Evolutionary conservation across 2,329 filamentous ascomycete genomes (phyloP), one percentile per base, ranked within the genome.

Genomic region (Arthrobotrys megalospora): DNA sequence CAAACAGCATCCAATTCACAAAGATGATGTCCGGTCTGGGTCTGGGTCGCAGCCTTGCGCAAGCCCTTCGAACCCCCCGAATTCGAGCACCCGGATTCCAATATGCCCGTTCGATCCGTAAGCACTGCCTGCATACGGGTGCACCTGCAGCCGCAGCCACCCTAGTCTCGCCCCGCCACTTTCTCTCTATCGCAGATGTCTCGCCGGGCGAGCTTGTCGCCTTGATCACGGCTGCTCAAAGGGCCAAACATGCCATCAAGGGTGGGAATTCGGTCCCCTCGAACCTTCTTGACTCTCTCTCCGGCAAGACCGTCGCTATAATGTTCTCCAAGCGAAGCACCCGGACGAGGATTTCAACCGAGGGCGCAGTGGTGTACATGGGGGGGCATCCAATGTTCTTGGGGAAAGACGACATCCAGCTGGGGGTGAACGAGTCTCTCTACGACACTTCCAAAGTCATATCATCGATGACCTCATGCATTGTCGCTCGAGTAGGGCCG

Each of bases 281-380:
- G 6, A 58, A 69, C n/a, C 85, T 89, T 58, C 89, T 91, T 2
- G 84, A 86, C 63, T 86, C 87, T 50, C 86, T 96, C 68, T 86
- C 88, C 0, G 92, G 93, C 65, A 90, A 93, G 85, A 94, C 94
- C 0, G 89, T 99, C 36, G 95, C 96, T 81, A 92, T 99, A 90
- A 93, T 96, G 88, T 99, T 99, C 87, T 96, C 89, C 88, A 99
- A 99, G 86, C 91, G 94, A 81, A 96, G 92, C 82, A 99, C 96
- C 11, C 90, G 96, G 77, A 99, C 96, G 11, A 91, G 96, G 79
- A 91, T 99, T 36, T 97, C 94, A 1, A 97, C 94, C 1, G 96
- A 99, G 86, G 92, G 92, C 6, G 96, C 96, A 11, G 91, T 97
- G 43, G 89, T 91, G n/a, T 87, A 93, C 76, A 89, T 99, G 87